Evolutionary conservation across 192 early-diverging fungal species (phyloP), one percentile per base, ranked within the genome.

Genomic region (Glomus cerebriforme): DNA sequence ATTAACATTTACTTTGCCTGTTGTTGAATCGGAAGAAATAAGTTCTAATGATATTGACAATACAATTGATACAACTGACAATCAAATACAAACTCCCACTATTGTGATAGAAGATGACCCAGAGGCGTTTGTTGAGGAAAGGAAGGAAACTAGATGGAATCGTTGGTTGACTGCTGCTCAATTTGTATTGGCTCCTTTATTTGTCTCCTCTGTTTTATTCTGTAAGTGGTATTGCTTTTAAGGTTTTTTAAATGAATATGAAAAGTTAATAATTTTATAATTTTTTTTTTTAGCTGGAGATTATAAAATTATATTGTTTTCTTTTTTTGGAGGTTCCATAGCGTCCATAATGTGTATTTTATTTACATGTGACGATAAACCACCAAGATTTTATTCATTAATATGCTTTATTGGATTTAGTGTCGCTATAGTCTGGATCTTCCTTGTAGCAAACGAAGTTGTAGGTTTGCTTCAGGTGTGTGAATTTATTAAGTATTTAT

Each of bases 401-500:
- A 71, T 90, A 59, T 85, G 89, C 45, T 88, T 90, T 81, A 80
- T 92, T 29, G 96, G 96, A 13, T 96, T 98, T 79, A 79, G 88
- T 43, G 84, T 93, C 22, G 91, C 92, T 1, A 90, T 98, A 32
- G 82, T 90, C 0, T 98, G 96, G 96, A 92, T 98, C 13, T 95
- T 91, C 84, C 79, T 96, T 19, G 87, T 96, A 59, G 95, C 97
- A 2, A 94, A 93, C 79, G 97, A 99, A 78, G 91, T 97, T 39
- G 95, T 99, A 2, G 91, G 92, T 19, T 86, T 97, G 8, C 84
- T 97, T 39, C 93, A 88, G 77, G 85, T 87, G 80, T 35, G 32
- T 59, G 34, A 54, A 54, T 54, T 15, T 5, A 2, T 3, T 22
- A 64, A 29, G 29, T 64, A 1, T 9, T 29, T 9, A 10, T 24